phyloP scores from a whole-genome alignment of 2,329 filamentous ascomycete genomes.

The Gnomoniopsis smithogilvyi region DNA sequence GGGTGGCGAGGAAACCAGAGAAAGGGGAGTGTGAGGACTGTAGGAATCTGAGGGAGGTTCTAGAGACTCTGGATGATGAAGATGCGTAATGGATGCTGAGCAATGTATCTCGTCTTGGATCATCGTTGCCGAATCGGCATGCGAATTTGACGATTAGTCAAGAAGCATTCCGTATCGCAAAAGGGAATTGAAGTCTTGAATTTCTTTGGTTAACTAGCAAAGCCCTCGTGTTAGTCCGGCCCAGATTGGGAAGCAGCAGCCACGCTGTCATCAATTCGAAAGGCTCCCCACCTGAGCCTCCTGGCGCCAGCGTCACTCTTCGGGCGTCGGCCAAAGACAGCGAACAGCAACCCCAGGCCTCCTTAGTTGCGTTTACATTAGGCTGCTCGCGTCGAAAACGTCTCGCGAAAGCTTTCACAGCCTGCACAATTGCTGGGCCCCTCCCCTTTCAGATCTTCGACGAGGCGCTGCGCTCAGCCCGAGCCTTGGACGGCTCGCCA shows the following conservation, averaged over 20 bases:
- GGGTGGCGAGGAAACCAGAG: slow-evolving; percentile 28
- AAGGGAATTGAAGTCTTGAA: too few species aligned
- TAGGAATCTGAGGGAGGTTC: slow-evolving; percentile 25
- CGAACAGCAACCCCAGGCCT: too few species aligned
- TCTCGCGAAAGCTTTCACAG: background rate
- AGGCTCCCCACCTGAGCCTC: background rate
- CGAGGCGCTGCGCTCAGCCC: background rate
- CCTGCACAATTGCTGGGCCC: background rate
- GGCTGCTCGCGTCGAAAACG: too few species aligned
- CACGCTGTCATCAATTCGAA: background rate
- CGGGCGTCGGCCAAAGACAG: too few species aligned
- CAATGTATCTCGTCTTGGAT: too few species aligned
- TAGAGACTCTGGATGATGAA: slow-evolving; percentile 27
- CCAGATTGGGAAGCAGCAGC: background rate
- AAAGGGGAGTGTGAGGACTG: slow-evolving; percentile 32
- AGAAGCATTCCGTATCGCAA: too few species aligned
- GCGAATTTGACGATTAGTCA: too few species aligned
- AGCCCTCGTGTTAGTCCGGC: background rate
- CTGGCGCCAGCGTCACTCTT: background rate
- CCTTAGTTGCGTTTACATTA: too few species aligned
- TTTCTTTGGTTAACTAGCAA: too few species aligned
- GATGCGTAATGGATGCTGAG: slow-evolving; percentile 19
- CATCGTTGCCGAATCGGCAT: too few species aligned
- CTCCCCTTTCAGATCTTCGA: background rate
- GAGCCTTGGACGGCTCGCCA: background rate